These are phyloP conservation scores for Saturnispora besseyi DNA, from an alignment of 805 yeast species.

Conservation along the genomic window DNA sequence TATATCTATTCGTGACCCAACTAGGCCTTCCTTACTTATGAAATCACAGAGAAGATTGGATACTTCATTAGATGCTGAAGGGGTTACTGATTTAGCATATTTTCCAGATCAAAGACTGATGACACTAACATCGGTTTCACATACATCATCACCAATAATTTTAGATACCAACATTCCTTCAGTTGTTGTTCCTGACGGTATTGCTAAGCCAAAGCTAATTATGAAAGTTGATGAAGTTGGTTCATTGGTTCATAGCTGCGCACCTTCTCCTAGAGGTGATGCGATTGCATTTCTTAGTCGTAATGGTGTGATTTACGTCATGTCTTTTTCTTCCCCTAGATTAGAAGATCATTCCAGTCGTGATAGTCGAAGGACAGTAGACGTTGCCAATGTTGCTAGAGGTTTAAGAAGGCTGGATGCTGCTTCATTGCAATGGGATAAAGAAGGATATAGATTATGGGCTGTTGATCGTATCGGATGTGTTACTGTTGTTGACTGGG, in stretches of 20 bases:
- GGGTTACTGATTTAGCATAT: constrained; percentile 73
- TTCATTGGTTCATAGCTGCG: constrained; percentile 60
- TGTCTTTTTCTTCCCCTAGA: constrained; percentile 42
- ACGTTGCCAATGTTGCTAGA: constrained; percentile 70
- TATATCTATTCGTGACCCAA: constrained; percentile 54
- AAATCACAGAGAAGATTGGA: constrained; percentile 56
- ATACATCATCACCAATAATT: constrained; percentile 57
- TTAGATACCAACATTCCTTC: constrained; percentile 53
- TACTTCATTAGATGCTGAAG: constrained; percentile 71
- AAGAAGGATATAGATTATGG: constrained; percentile 72
- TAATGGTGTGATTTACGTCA: constrained; percentile 64
- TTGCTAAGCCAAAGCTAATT: constrained; percentile 53
- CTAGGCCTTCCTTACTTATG: constrained; percentile 59
- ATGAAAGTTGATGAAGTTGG: constrained; percentile 75
- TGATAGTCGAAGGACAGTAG: constrained; percentile 49
- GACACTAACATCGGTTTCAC: constrained; percentile 49
- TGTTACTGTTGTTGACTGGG: constrained; percentile 74
- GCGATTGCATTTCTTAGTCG: constrained; percentile 74
- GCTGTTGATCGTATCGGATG: constrained; percentile 76
- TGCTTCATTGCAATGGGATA: constrained; percentile 70
- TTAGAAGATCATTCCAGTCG: constrained; percentile 47
- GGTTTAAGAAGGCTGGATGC: constrained; percentile 66
- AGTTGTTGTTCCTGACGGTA: constrained; percentile 29
- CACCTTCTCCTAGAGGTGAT: constrained; percentile 79
- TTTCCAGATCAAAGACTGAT: constrained; percentile 56